Evolutionary conservation across 2,329 filamentous ascomycete genomes (phyloP), one percentile per base, ranked within the genome.

Genomic region (Verticillium tricorpus): DNA sequence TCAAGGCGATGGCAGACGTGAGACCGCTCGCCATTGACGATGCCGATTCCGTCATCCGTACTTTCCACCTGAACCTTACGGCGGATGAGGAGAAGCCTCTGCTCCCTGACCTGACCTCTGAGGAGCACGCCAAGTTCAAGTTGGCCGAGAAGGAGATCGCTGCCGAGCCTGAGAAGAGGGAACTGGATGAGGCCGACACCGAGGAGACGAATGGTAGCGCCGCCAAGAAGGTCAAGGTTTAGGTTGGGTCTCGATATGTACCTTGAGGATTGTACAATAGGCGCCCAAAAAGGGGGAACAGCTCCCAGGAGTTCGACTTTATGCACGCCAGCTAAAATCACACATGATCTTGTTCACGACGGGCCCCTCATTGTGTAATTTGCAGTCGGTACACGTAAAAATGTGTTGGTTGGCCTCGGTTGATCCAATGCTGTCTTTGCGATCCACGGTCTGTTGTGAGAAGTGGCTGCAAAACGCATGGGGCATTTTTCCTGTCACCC

Each of bases 1-100:
- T 97, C 83, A 97, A 97, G 89, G 85, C 86, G 54, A 79, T 97
- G 74, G 93, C 93, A 56, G 92, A 97, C 70, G 88, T 97, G 57
- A 83, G 92, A 66, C 90, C 90, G 61, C 89, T 97, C 67, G 90
- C 91, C 62, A 88, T 97, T 66, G 93, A 97, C 75, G 93, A 97
- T 72, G 89, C 91, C n/a, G 93, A 97, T 77, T 89, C 86, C 34
- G 93, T 97, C 67, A 96, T 97, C 75, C 85, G 91, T 62, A 86
- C 86, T 57, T 95, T 90, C 81, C 89, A 96, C 78, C 67, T 78
- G 32, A 74, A 71, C 34, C 71, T 80, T 15, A 63, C 62, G n/a
- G 58, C 57, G 31, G 63, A 62, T 6, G 63, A 65, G 59, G 63
- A 65, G 62, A 64, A 65, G 62, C 64, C 64, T 28, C 59, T 65